These are phyloP conservation scores for Stromatinia cepivora DNA, from an alignment of 2,329 filamentous ascomycete species.

Conservation along the genomic window DNA sequence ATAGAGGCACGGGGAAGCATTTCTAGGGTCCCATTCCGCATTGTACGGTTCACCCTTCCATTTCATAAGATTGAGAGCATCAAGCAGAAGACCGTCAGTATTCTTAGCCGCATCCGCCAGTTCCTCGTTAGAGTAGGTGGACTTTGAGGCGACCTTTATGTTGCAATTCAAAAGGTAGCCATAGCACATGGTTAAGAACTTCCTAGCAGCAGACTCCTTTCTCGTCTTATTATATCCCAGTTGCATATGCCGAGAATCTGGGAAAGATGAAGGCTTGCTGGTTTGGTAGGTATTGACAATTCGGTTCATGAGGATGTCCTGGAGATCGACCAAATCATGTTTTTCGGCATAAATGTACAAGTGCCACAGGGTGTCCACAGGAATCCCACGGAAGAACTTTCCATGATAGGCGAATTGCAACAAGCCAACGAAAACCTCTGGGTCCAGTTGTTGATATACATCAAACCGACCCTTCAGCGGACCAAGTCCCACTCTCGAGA, in stretches of 20 bases:
- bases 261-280: neutral
- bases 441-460: neutral
- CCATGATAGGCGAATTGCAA: neutral
- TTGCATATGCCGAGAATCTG: neutral
- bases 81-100: neutral
- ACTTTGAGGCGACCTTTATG: neutral
- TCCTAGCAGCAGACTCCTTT: neutral
- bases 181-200: neutral
- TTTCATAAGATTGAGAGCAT: neutral
- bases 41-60: neutral
- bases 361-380: neutral
- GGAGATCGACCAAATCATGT: accelerated
- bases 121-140: neutral
- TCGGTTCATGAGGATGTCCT: neutral
- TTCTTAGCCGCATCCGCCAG: neutral
- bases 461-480: neutral
- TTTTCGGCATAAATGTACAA: neutral
- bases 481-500: neutral
- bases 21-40: neutral
- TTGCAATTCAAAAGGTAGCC: neutral
- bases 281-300: neutral
- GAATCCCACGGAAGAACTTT: neutral
- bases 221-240: neutral
- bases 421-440: neutral
- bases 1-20: neutral